phyloP scores from a whole-genome alignment of 495 filamentous ascomycete species.

The Neurospora sp. region DNA sequence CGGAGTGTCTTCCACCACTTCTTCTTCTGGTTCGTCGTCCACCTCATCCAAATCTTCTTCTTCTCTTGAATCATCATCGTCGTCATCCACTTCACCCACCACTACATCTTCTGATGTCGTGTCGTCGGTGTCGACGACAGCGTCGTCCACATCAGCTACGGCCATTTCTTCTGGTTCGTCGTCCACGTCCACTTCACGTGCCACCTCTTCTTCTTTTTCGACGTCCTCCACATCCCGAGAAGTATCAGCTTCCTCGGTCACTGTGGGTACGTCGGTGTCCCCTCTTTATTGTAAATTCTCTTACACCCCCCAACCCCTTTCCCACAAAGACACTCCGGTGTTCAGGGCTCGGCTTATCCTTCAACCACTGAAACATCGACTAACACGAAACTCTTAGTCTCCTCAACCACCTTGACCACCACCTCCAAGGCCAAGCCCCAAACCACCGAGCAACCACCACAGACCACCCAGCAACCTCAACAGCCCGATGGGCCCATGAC shows the following conservation, averaged over 20 bases:
- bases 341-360: background rate
- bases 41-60: background rate
- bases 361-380: background rate
- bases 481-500: background rate
- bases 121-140: constrained; percentile 1
- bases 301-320: background rate
- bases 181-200: constrained; percentile 3
- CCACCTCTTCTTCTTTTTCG: background rate
- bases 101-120: background rate
- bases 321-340: background rate
- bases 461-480: background rate
- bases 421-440: background rate
- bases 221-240: constrained; percentile 2
- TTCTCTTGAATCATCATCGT: background rate
- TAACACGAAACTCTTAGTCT: background rate
- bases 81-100: constrained; percentile 4
- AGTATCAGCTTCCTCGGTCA: constrained; percentile 10
- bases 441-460: constrained; percentile 1
- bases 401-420: constrained; percentile 2
- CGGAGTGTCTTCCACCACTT: constrained; percentile 2
- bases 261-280: constrained; percentile 18
- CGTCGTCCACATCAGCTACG: background rate
- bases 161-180: background rate
- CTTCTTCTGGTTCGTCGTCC: background rate
- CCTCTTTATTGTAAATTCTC: background rate